A percentile compares a stretch with the other conserved stretches of the same genome.
Conservation (phyloP, 257 asterid species). For the Lantana camara region DNA sequence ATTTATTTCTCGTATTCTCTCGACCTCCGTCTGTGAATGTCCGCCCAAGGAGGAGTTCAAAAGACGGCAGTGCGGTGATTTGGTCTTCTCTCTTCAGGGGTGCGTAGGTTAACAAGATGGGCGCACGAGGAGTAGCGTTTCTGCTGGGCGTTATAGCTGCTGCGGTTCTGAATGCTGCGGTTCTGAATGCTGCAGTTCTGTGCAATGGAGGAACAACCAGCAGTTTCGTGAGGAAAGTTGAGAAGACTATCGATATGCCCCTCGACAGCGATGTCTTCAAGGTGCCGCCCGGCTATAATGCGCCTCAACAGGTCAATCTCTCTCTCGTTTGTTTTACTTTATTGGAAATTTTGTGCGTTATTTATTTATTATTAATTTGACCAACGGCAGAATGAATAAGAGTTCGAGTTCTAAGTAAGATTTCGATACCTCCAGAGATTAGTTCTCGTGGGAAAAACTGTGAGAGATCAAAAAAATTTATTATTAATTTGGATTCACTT, state of each 20-base stretch:
- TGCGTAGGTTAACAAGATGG: slow-evolving; percentile 39
- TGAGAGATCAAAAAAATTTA: too few species aligned
- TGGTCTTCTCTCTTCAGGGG: slow-evolving; percentile 4
- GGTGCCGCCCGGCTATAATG: slow-evolving; percentile 82
- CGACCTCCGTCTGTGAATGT: background rate
- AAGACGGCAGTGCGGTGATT: background rate
- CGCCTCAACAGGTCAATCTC: slow-evolving; percentile 81
- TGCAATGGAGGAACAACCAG: slow-evolving; percentile 77
- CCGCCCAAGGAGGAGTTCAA: background rate
- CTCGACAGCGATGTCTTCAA: slow-evolving; percentile 78
- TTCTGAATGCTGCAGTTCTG: slow-evolving; percentile 46
- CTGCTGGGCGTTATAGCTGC: slow-evolving; percentile 31
- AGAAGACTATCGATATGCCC: slow-evolving; percentile 70
- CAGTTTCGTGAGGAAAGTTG: slow-evolving; percentile 55
- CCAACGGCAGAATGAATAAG: too few species aligned
- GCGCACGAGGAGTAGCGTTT: slow-evolving; percentile 8
- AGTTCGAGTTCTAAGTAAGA: too few species aligned
- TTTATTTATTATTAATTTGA: background rate
- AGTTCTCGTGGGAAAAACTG: too few species aligned
- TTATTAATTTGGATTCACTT: background rate
- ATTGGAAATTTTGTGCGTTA: too few species aligned
- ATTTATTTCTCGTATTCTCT: slow-evolving; percentile 11
- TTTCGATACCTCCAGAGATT: too few species aligned
- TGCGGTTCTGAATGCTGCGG: too few species aligned
- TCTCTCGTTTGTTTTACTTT: background rate